phyloP scores from a whole-genome alignment of 306 rosid genomes.

The Glycyrrhiza uralensis region DNA sequence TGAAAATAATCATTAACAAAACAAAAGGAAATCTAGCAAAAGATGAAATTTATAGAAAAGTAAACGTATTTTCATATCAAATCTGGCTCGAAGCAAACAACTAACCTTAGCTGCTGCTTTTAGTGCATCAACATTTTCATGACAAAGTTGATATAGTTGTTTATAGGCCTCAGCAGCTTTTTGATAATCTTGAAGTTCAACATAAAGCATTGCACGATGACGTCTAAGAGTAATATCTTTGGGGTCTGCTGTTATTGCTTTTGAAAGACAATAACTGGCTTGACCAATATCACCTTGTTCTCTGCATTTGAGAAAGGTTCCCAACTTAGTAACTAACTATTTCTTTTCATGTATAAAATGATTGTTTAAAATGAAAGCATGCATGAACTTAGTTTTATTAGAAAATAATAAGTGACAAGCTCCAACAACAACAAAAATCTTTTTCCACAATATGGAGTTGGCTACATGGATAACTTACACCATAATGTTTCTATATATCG shows the following conservation, averaged over 20 bases:
- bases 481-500: neutral
- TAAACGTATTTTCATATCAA: conserved; percentile 15
- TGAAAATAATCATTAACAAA: neutral
- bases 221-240: conserved; percentile 46
- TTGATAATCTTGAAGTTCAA: conserved; percentile 65
- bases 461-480: neutral
- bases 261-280: conserved; percentile 71
- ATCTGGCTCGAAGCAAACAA: conserved; percentile 18
- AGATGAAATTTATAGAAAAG: neutral
- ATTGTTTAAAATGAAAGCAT: conserved; percentile 9
- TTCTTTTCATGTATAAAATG: conserved; percentile 1
- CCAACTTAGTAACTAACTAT: conserved; percentile 9
- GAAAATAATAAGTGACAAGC: neutral
- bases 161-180: conserved; percentile 76
- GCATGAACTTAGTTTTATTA: neutral
- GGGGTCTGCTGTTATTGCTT: conserved; percentile 85
- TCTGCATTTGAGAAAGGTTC: conserved; percentile 38
- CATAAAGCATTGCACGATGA: conserved; percentile 62
- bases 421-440: neutral
- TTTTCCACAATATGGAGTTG: neutral
- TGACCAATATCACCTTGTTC: conserved; percentile 58
- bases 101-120: conserved; percentile 63
- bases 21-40: neutral
- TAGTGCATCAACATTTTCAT: conserved; percentile 71
- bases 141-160: conserved; percentile 56